These are phyloP conservation scores for Corchorus capsularis DNA, from an alignment of 345 rosid genomes.

Conservation along the genomic window DNA sequence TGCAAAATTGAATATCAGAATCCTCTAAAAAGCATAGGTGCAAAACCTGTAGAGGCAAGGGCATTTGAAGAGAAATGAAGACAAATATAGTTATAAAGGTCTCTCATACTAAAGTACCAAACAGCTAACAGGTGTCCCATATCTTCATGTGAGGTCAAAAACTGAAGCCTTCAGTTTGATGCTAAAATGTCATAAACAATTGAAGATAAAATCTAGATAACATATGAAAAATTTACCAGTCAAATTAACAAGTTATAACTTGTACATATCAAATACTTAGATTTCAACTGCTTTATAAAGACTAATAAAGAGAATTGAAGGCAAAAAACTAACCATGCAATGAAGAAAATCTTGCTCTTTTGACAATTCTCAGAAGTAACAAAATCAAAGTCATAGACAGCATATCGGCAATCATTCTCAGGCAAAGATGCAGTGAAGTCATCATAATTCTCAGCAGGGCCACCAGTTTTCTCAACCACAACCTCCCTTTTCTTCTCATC, in stretches of 20 bases:
- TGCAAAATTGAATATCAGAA: constrained; percentile 3
- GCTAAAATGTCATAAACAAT: not conserved
- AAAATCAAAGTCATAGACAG: constrained; percentile 67
- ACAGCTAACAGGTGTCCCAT: not conserved
- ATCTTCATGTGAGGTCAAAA: not conserved
- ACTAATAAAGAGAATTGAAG: not conserved
- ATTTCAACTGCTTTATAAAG: not conserved
- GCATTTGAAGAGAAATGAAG: not conserved
- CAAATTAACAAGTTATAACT: not conserved
- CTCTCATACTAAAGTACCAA: not conserved
- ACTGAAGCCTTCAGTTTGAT: not conserved
- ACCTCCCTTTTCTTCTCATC: constrained; percentile 66
- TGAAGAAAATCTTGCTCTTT: constrained; percentile 80
- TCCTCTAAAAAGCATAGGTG: not conserved
- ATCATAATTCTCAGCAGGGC: constrained; percentile 59
- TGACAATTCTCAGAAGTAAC: constrained; percentile 74
- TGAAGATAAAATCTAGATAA: not conserved
- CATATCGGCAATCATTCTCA: constrained; percentile 72
- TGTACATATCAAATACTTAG: not conserved
- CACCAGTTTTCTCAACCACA: constrained; percentile 69
- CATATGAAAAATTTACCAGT: not conserved
- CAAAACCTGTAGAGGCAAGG: not conserved
- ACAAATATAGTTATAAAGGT: not conserved
- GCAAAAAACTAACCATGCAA: constrained; percentile 57
- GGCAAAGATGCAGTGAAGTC: constrained; percentile 73